Conservation (phyloP, 306 rosid species). For the Gynostemma pentaphyllum region DNA sequence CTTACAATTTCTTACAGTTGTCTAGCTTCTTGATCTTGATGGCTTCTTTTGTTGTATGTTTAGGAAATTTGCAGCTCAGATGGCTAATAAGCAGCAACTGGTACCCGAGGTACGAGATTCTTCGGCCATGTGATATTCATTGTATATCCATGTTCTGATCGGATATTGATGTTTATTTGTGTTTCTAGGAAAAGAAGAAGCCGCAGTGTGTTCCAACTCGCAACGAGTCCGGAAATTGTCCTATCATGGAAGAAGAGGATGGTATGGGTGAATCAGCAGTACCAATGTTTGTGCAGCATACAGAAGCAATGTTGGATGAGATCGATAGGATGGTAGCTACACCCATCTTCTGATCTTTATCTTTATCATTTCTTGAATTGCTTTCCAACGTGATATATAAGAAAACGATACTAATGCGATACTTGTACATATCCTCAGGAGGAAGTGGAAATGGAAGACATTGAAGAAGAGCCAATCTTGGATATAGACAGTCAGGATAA, state of each 20-base stretch:
- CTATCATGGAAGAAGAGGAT: conserved; percentile 29
- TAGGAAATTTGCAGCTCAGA: conserved; percentile 49
- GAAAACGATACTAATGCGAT: not conserved
- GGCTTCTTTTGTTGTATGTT: conserved; percentile 12
- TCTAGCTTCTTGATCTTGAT: conserved; percentile 6
- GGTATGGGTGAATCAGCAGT: conserved; percentile 15
- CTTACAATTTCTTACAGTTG: not conserved
- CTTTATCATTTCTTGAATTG: not conserved
- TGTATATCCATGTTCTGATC: not conserved
- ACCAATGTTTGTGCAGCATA: conserved; percentile 52
- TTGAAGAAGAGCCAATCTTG: conserved; percentile 22
- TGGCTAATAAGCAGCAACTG: conserved; percentile 23
- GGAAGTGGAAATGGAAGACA: conserved; percentile 40
- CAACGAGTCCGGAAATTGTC: conserved; percentile 20
- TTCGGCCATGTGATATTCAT: not conserved
- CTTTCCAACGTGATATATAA: no score
- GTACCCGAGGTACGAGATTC: conserved; percentile 17
- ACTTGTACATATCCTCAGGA: conserved; percentile 14
- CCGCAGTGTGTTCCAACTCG: conserved; percentile 12
- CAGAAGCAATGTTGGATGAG: conserved; percentile 50
- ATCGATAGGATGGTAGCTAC: conserved; percentile 39
- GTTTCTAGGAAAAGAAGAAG: conserved; percentile 14
- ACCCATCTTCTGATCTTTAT: no score
- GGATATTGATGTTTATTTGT: not conserved
- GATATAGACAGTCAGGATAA: conserved; percentile 31